These are phyloP conservation scores for Jasminum sambac DNA, from an alignment of 257 asterid species.

Conservation along the genomic window DNA sequence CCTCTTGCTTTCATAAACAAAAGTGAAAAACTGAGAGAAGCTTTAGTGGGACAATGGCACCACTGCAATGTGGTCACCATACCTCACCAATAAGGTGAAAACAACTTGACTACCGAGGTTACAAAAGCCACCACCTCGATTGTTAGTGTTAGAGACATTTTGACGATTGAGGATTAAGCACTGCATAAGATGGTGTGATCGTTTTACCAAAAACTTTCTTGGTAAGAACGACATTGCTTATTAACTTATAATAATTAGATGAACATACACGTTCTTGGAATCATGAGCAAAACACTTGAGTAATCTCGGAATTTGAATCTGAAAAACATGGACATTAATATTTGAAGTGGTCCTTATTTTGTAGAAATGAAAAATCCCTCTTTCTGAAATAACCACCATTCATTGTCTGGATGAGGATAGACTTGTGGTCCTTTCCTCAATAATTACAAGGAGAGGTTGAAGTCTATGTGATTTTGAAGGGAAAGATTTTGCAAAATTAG, in stretches of 20 bases:
- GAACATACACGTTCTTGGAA: background rate
- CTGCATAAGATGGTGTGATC: no score
- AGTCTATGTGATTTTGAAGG: slow-evolving; percentile 21
- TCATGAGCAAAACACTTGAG: slow-evolving; percentile 14
- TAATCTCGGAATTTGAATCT: slow-evolving; percentile 9
- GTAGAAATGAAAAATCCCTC: slow-evolving; percentile 1
- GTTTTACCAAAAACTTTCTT: no score
- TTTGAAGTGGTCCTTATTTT: slow-evolving; percentile 40
- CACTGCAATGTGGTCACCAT: no score
- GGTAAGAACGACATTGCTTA: no score
- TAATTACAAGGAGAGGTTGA: slow-evolving; percentile 6
- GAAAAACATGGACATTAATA: background rate
- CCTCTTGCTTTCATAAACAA: no score
- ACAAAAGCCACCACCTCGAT: no score
- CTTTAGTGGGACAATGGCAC: no score
- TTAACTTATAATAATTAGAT: background rate
- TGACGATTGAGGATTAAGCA: no score
- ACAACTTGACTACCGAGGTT: no score
- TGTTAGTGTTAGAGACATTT: no score
- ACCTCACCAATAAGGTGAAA: no score
- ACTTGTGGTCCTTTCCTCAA: slow-evolving; percentile 44
- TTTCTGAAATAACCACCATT: slow-evolving; percentile 29
- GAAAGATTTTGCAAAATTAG: slow-evolving; percentile 3
- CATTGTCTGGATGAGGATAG: slow-evolving; percentile 17
- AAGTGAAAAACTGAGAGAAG: no score